phyloP scores from a whole-genome alignment of 2,329 filamentous ascomycete genomes.

The Phialemonium atrogriseum region DNA sequence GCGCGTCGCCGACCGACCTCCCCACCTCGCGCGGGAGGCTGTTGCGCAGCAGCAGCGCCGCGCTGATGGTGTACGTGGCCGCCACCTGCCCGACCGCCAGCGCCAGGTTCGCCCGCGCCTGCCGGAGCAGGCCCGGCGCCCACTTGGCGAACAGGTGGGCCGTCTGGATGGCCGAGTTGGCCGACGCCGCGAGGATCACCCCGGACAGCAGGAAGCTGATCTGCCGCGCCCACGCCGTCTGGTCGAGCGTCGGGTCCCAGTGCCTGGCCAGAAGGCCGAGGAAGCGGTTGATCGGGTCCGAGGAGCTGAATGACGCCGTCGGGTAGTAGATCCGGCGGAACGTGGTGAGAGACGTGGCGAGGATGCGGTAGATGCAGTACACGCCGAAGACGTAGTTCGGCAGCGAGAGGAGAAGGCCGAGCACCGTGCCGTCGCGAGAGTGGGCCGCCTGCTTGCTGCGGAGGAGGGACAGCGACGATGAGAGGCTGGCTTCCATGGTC shows the following conservation, averaged over 20 bases:
- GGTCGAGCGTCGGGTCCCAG: constrained; percentile 76
- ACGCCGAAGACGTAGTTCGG: constrained; percentile 63
- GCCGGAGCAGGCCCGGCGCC: constrained; percentile 61
- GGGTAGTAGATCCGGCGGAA: constrained; percentile 49
- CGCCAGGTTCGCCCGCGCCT: constrained; percentile 69
- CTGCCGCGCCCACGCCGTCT: constrained; percentile 73
- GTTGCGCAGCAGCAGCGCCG: constrained; percentile 66
- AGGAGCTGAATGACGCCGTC: constrained; percentile 50
- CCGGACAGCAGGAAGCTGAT: constrained; percentile 79
- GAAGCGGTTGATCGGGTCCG: constrained; percentile 77
- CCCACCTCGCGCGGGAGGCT: constrained; percentile 73
- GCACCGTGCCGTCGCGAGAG: constrained; percentile 55
- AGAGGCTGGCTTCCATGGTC: constrained; percentile 67
- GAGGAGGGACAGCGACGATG: constrained; percentile 55
- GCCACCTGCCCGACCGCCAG: constrained; percentile 73
- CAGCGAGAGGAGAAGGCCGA: constrained; percentile 56
- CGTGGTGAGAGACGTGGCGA: constrained; percentile 61
- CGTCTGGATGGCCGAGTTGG: constrained; percentile 78
- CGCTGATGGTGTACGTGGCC: constrained; percentile 78
- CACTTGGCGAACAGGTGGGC: constrained; percentile 73
- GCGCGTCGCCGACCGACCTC: constrained; percentile 65
- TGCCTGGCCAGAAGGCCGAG: constrained; percentile 73
- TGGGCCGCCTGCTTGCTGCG: constrained; percentile 55
- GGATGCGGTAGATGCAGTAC: constrained; percentile 80
- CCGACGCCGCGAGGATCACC: constrained; percentile 72